Evolutionary conservation across 257 asterid genomes (phyloP).

Genomic region (Capsicum pubescens): DNA sequence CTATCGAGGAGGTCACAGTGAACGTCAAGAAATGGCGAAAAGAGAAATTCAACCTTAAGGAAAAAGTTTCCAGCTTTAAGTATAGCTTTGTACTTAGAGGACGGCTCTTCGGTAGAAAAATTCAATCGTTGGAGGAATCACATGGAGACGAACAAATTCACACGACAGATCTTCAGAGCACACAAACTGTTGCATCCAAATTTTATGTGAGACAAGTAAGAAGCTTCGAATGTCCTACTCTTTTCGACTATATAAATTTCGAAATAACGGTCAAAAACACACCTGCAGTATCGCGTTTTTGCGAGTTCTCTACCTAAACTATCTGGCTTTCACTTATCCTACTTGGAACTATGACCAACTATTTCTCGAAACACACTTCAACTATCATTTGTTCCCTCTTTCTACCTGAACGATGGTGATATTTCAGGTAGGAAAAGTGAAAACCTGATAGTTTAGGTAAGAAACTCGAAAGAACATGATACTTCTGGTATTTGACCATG

Average conservation of each 20-base stretch:
- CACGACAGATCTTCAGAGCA: constrained; percentile 37
- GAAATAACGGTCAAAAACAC: not conserved
- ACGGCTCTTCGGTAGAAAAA: constrained; percentile 76
- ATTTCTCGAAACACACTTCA: not conserved
- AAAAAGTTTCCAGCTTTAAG: constrained; percentile 82
- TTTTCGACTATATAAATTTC: not conserved
- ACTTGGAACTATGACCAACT: not conserved
- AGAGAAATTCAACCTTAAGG: constrained; percentile 76
- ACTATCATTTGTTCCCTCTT: not conserved
- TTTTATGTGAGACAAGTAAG: constrained; percentile 71
- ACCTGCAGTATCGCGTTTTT: not conserved
- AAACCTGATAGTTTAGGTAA: no score
- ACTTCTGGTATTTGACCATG: not conserved
- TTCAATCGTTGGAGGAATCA: constrained; percentile 52
- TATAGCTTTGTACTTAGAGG: constrained; percentile 77
- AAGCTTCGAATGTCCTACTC: constrained; percentile 8
- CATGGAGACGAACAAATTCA: constrained; percentile 38
- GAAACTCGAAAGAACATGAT: no score
- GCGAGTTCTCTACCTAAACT: not conserved
- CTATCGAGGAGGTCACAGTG: constrained; percentile 55
- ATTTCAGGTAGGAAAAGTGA: no score
- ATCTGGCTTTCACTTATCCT: not conserved
- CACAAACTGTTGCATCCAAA: constrained; percentile 52
- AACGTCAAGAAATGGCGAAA: constrained; percentile 63
- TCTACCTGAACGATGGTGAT: no score